These are phyloP conservation scores for Jacaranda copaia DNA, from an alignment of 257 asterid genomes.

Conservation along the genomic window DNA sequence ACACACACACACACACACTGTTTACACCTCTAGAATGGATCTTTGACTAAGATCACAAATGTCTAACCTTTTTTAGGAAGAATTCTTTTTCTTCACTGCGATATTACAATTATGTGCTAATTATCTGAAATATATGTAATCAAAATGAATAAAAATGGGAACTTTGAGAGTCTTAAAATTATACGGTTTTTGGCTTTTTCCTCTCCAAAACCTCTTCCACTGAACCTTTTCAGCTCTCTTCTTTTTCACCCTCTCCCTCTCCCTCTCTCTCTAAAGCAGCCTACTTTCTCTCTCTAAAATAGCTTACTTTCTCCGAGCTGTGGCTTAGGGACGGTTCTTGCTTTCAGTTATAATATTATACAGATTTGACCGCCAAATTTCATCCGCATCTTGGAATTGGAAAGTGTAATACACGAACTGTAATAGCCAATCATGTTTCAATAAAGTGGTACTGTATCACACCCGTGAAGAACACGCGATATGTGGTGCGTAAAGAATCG, in stretches of 20 bases:
- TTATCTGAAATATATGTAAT: not conserved
- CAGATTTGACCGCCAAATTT: conserved; percentile 44
- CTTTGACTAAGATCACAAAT: conserved; percentile 36
- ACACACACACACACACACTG: too few species aligned
- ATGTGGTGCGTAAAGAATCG: conserved; percentile 25
- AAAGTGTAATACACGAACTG: conserved; percentile 35
- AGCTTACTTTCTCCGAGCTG: conserved; percentile 36
- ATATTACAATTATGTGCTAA: not conserved
- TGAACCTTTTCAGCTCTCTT: conserved; percentile 26
- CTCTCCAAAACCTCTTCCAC: not conserved
- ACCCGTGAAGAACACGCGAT: not conserved
- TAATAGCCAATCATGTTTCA: conserved; percentile 26
- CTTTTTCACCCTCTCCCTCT: not conserved
- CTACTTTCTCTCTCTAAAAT: conserved; percentile 38
- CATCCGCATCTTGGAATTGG: conserved; percentile 31
- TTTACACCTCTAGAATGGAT: conserved; percentile 27
- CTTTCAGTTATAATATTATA: conserved; percentile 38
- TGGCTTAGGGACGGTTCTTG: conserved; percentile 49
- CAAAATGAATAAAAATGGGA: not conserved
- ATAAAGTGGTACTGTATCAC: not conserved
- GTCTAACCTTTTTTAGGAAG: conserved; percentile 26
- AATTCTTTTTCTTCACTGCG: not conserved
- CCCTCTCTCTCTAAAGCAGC: conserved; percentile 21
- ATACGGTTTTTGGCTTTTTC: conserved; percentile 29
- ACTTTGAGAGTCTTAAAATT: not conserved